Evolutionary conservation across 2,329 filamentous ascomycete species (phyloP).

Genomic region (Calonectria montana): DNA sequence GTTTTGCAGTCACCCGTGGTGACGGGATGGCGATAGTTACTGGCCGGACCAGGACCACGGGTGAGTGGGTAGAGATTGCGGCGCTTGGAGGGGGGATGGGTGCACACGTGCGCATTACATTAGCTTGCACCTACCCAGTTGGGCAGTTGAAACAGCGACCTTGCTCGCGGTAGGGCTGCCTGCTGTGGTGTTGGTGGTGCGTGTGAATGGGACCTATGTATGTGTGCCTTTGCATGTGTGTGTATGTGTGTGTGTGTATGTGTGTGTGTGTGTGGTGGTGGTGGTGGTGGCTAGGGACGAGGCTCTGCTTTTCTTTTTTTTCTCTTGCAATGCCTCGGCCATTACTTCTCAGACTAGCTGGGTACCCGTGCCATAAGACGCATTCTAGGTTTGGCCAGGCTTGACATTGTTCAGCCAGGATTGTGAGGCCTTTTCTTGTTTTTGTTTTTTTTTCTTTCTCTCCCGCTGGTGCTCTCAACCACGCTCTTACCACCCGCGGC

Average conservation of each 20-base stretch:
- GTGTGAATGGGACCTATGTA: not conserved
- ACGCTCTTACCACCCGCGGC: not conserved
- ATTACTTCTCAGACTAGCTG: not conserved
- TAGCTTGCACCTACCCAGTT: conserved; percentile 25
- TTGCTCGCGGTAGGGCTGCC: conserved; percentile 14
- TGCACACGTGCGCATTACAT: conserved; percentile 26
- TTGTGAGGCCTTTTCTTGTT: conserved; percentile 7
- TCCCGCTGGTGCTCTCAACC: not conserved
- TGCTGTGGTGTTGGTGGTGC: not conserved
- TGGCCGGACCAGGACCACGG: not conserved
- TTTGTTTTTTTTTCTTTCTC: not conserved
- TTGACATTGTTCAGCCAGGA: not conserved
- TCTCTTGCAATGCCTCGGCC: not conserved
- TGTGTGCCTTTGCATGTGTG: not conserved
- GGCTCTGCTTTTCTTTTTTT: not conserved
- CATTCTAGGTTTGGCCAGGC: not conserved
- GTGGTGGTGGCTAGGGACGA: conserved; percentile 5
- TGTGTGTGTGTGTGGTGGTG: not conserved
- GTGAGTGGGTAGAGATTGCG: conserved; percentile 9
- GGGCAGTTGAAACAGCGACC: conserved; percentile 6
- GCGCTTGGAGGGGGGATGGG: conserved; percentile 1
- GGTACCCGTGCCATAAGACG: conserved; percentile 4
- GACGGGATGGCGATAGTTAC: not conserved
- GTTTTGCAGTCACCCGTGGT: not conserved
- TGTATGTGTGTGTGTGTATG: not conserved